Percentiles rank a stretch among this genome's conserved stretches.
phyloP scores from a whole-genome alignment of 306 rosid species.

The Dryas drummondii region DNA sequence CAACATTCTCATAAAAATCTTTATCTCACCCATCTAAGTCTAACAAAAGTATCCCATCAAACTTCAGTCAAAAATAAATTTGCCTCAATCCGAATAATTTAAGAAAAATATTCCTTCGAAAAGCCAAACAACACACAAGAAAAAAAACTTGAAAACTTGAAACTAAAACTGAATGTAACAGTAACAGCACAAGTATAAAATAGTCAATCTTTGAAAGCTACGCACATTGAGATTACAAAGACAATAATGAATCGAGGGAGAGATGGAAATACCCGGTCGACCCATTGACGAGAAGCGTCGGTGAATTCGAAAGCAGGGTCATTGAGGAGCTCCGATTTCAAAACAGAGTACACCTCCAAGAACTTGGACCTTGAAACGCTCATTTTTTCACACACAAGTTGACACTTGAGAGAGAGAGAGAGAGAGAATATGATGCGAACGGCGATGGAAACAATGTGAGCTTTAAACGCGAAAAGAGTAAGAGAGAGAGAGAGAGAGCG shows the following conservation, averaged over 20 bases:
- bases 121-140: background rate
- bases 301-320: slow-evolving; percentile 54
- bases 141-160: background rate
- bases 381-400: slow-evolving; percentile 15
- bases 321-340: slow-evolving; percentile 49
- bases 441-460: background rate
- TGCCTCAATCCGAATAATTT: background rate
- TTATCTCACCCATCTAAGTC: background rate
- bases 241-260: slow-evolving; percentile 1
- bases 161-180: background rate
- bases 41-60: background rate
- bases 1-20: background rate
- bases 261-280: slow-evolving; percentile 31
- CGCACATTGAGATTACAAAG: background rate
- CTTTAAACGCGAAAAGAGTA: background rate
- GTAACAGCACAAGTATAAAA: background rate
- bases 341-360: slow-evolving; percentile 42
- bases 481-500: background rate
- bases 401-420: background rate
- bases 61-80: background rate
- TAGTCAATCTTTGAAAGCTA: background rate
- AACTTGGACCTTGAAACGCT: slow-evolving; percentile 38
- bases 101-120: background rate
- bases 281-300: slow-evolving; percentile 49
- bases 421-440: background rate